Evolutionary conservation across 805 yeast genomes (phyloP), one percentile per base, ranked within the genome.

Genomic region (Nadsonia fulvescens): DNA sequence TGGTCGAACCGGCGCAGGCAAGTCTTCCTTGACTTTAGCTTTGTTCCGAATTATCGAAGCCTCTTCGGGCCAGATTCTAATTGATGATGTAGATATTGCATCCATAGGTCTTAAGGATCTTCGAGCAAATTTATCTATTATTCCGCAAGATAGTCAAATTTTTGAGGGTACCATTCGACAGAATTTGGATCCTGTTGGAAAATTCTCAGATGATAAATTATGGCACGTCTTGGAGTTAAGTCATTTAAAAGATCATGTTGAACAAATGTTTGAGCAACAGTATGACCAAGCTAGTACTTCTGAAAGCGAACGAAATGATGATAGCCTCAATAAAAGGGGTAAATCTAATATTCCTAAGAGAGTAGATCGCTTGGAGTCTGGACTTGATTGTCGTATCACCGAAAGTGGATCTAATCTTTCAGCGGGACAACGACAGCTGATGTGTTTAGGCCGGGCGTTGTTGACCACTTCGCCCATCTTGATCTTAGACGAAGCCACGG

Each of bases 1-100:
- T 22, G 94, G 94, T 20, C 66, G 63, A 37, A 93, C 83, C 29
- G 95, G 94, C 15, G 54, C 75, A 10, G 95, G 94, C 36, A 82
- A 82, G 44, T 72, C 91, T 9, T 76, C 91, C 2, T 55, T 83
- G 22, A 57, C 79, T 32, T 78, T 74, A 44, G 65, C 83, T 11
- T 53, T 81, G 17, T 51, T 79, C 45, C 47, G 78, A 36, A 45
- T 70, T 22, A 54, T 51, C 21, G 76, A 70, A 38, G 36, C 66
- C 14, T 51, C 53, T 11, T 29, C 39, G 9, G 79, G 79, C 7
- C 35, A 36, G 2, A 61, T 70, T 22, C 24, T 42, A 8, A 66
- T 70, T 33, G 77, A 70, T 44, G 71, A 64, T 7, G 34, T 67
- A 18, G 61, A 70, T 40, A 60, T 63, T 23, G 41, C 58, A 8